phyloP scores from a whole-genome alignment of 169 alveolate species.

The Eimeria maxima region DNA sequence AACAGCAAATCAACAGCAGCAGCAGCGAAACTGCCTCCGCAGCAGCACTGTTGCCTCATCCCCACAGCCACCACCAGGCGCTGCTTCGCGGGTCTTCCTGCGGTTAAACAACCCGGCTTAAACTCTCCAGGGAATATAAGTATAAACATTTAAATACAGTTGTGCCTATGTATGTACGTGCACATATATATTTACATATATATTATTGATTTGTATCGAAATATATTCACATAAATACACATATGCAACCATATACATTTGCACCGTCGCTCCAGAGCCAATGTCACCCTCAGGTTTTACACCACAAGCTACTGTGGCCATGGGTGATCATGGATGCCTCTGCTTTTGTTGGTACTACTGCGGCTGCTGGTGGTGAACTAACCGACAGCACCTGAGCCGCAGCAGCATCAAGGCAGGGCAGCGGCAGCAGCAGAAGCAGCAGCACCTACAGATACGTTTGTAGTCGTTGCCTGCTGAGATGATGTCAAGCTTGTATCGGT shows the following conservation, averaged over 20 bases:
- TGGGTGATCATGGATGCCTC: no score
- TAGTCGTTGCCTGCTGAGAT: constrained; percentile 93
- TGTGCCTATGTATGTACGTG: no score
- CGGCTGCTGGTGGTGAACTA: not conserved
- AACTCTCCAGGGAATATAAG: not conserved
- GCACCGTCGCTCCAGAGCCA: no score
- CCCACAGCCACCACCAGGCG: no score
- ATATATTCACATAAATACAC: not conserved
- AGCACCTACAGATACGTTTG: constrained; percentile 95
- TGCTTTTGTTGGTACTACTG: no score
- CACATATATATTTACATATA: no score
- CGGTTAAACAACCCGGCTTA: not conserved
- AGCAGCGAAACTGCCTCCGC: not conserved
- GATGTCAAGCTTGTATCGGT: constrained; percentile 96
- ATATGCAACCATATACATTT: not conserved
- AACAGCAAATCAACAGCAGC: not conserved
- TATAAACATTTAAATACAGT: no score
- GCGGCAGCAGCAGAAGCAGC: not conserved
- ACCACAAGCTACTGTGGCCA: no score
- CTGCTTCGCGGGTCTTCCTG: not conserved
- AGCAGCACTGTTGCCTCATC: constrained; percentile 83
- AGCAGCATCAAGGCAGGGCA: not conserved
- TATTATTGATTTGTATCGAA: no score
- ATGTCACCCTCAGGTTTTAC: no score
- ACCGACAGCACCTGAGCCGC: not conserved